Evolutionary conservation across 2,329 filamentous ascomycete species (phyloP).

Genomic region (Pseudovirgaria hyperparasitica): DNA sequence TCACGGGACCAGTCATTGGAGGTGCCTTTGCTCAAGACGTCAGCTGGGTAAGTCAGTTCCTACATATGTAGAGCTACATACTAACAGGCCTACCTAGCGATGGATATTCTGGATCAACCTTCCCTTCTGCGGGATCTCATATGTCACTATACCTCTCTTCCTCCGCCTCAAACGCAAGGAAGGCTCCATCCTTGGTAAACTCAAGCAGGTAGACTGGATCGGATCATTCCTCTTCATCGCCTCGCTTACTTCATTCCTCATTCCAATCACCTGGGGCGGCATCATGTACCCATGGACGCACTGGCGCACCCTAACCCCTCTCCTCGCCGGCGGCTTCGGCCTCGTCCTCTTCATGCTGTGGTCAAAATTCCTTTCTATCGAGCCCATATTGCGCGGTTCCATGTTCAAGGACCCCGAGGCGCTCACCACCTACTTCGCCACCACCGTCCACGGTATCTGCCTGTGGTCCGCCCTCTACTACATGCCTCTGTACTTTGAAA

Average conservation of each 20-base stretch:
- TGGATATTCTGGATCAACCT: slow-evolving; percentile 29
- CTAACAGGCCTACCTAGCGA: slow-evolving; percentile 8
- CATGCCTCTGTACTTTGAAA: slow-evolving; percentile 18
- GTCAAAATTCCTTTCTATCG: slow-evolving; percentile 9
- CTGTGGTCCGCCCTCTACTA: slow-evolving; percentile 15
- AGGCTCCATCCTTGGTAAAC: slow-evolving; percentile 29
- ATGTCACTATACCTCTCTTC: slow-evolving; percentile 29
- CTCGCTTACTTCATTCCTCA: slow-evolving; percentile 40
- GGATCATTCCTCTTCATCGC: slow-evolving; percentile 46
- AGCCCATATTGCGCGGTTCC: slow-evolving; percentile 16
- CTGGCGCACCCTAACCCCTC: slow-evolving; percentile 10
- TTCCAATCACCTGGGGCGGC: slow-evolving; percentile 40
- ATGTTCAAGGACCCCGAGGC: slow-evolving; percentile 18
- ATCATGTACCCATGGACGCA: slow-evolving; percentile 11
- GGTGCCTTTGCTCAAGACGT: slow-evolving; percentile 12
- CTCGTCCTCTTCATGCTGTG: slow-evolving; percentile 11
- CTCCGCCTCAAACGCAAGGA: slow-evolving; percentile 19
- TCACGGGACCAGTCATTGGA: slow-evolving; percentile 22
- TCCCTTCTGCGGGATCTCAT: slow-evolving; percentile 19
- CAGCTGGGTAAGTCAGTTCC: slow-evolving; percentile 7
- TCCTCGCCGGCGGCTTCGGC: slow-evolving; percentile 10
- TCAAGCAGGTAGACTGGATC: slow-evolving; percentile 44
- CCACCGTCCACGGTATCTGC: slow-evolving; percentile 17
- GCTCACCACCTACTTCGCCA: slow-evolving; percentile 16
- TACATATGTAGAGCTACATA: neutral